These are phyloP conservation scores for Colletotrichum incanum DNA, from an alignment of 2,329 filamentous ascomycete genomes.

Conservation along the genomic window DNA sequence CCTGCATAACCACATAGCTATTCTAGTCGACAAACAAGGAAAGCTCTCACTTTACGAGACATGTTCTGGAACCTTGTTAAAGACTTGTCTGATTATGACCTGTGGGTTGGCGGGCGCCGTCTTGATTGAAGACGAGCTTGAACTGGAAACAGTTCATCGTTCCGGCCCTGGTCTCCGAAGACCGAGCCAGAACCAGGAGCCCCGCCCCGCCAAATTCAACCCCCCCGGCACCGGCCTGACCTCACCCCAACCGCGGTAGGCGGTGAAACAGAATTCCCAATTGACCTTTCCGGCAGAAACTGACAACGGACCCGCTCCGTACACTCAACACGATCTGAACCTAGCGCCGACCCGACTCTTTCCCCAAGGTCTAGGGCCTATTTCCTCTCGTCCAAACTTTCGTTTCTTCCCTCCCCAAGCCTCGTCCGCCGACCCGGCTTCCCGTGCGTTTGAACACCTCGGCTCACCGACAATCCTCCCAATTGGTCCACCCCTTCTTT, in stretches of 20 bases:
- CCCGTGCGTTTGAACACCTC: constrained; percentile 22
- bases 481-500: constrained; percentile 5
- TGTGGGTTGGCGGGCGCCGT: too few species aligned
- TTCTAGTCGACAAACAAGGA: too few species aligned
- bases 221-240: constrained; percentile 30
- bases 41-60: too few species aligned
- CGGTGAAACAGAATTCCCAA: constrained; percentile 18
- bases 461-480: neutral
- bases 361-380: neutral
- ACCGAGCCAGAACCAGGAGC: neutral
- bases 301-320: constrained; percentile 18
- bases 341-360: constrained; percentile 23
- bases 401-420: neutral
- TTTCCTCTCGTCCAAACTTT: constrained; percentile 16
- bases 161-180: neutral
- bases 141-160: too few species aligned
- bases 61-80: too few species aligned
- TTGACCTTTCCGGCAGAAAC: constrained; percentile 35
- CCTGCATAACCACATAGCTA: too few species aligned
- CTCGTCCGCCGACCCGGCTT: constrained; percentile 17
- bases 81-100: too few species aligned
- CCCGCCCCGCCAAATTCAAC: neutral
- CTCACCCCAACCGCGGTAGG: constrained; percentile 8
- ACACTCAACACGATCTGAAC: constrained; percentile 12
- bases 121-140: too few species aligned